Percentiles rank a stretch among this genome's conserved stretches.
These are phyloP conservation scores for Didymellaceae sp. DNA, from an alignment of 2,329 filamentous ascomycete species.

Conservation along the genomic window DNA sequence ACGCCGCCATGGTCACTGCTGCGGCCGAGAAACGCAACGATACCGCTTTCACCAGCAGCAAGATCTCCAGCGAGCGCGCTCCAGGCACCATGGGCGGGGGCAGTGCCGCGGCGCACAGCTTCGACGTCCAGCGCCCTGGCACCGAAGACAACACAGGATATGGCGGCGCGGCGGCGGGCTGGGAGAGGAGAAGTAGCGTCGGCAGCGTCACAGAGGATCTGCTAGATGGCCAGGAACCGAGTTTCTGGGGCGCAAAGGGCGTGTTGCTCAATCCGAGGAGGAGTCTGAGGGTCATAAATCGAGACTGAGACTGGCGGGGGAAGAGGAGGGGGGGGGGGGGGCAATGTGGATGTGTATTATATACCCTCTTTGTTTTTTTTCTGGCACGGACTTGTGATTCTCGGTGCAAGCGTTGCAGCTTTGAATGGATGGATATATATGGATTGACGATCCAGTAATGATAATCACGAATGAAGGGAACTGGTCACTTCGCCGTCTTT, in stretches of 20 bases:
- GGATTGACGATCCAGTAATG: too few species aligned
- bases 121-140: constrained; percentile 25
- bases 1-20: constrained; percentile 69
- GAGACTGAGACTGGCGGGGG: constrained; percentile 48
- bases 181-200: constrained; percentile 49
- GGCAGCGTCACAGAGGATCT: constrained; percentile 64
- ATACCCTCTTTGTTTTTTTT: constrained; percentile 1
- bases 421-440: too few species aligned
- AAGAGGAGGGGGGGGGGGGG: too few species aligned
- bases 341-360: background rate
- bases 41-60: constrained; percentile 35
- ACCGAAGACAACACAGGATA: constrained; percentile 25
- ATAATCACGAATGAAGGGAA: too few species aligned
- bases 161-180: constrained; percentile 30
- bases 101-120: constrained; percentile 27
- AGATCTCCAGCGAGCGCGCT: constrained; percentile 34
- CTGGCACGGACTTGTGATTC: background rate
- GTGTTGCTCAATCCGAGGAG: constrained; percentile 72
- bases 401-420: too few species aligned
- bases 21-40: constrained; percentile 51
- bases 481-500: too few species aligned
- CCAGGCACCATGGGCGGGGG: constrained; percentile 24
- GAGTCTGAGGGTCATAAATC: constrained; percentile 73
- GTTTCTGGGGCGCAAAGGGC: constrained; percentile 66
- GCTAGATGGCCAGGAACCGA: constrained; percentile 69